Conservation (phyloP, 306 rosid genomes). For the Adenanthera pavonina region DNA sequence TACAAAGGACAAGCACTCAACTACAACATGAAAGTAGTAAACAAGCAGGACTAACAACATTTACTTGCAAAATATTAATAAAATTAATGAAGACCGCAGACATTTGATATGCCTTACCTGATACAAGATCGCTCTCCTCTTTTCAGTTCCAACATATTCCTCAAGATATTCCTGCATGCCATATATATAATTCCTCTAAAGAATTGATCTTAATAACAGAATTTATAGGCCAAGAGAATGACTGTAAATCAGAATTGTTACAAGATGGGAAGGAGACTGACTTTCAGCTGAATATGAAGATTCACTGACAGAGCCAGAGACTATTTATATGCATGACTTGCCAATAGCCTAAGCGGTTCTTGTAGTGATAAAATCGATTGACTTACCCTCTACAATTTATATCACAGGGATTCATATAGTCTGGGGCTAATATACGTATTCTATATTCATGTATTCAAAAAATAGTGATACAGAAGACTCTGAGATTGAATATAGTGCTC, state of each 20-base stretch:
- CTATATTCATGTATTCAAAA: background rate
- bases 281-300: constrained; percentile 15
- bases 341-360: background rate
- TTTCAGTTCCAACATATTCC: constrained; percentile 71
- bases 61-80: background rate
- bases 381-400: background rate
- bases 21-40: constrained; percentile 2
- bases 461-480: background rate
- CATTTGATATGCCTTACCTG: constrained; percentile 59
- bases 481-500: background rate
- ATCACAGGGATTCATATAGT: background rate
- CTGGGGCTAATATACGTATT: background rate
- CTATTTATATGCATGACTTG: constrained; percentile 15
- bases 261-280: constrained; percentile 5
- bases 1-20: constrained; percentile 15
- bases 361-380: constrained; percentile 17
- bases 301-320: constrained; percentile 3
- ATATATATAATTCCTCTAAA: constrained; percentile 17
- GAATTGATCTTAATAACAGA: constrained; percentile 15
- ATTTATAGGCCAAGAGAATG: constrained; percentile 2
- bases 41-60: constrained; percentile 15
- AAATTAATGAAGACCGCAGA: background rate
- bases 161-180: constrained; percentile 89
- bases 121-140: constrained; percentile 72
- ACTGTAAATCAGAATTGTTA: background rate